Evolutionary conservation across 2,329 filamentous ascomycete species (phyloP), one percentile per base, ranked within the genome.

Genomic region (Herpotrichia juniperi): DNA sequence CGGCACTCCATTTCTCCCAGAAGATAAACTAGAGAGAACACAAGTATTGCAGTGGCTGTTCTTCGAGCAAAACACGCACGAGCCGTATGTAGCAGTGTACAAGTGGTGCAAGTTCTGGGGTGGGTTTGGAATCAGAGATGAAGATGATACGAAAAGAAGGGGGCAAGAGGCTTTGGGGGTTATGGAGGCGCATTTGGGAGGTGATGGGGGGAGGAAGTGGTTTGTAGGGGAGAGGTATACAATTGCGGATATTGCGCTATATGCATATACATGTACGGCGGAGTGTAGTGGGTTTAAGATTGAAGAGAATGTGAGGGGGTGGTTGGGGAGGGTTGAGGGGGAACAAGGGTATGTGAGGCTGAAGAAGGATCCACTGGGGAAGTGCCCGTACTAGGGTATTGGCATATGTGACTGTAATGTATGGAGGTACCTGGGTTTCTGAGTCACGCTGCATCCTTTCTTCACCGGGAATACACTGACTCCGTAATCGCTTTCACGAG

Each of bases 51-150:
- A 57, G 30, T 62, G 57, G 59, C 35, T 62, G 1, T 62, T 62
- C 45, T 62, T 59, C 39, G 59, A 62, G 43, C 59, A 62, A 39
- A 54, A 58, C 31, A 48, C 42, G 8, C 52, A 56, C 42, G 57
- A 62, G 37, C 57, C 54, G 12, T 60, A 60, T 28, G 42, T 62
- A 16, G 54, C 57, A 2, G 55, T 56, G 2, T 56, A 39, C 42
- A 59, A 60, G 24, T 52, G 34, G 19, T 42, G 26, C 9, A 57
- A 49, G 12, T 59, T 57, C 37, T 62, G 59, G 57, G 39, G 34
- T 6, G 54, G 48, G 4, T 57, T 57, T 22, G 31, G 19, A 7
- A 40, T 45, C 26, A 39, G 48, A 17, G 40, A 44, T 9, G 46
- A 56, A 25, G 10, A 22, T 4, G 53, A 59, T 32, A 37, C 50